Conservation (phyloP, 164 flowering plant species). For the Chloranthus sessilifolius region DNA sequence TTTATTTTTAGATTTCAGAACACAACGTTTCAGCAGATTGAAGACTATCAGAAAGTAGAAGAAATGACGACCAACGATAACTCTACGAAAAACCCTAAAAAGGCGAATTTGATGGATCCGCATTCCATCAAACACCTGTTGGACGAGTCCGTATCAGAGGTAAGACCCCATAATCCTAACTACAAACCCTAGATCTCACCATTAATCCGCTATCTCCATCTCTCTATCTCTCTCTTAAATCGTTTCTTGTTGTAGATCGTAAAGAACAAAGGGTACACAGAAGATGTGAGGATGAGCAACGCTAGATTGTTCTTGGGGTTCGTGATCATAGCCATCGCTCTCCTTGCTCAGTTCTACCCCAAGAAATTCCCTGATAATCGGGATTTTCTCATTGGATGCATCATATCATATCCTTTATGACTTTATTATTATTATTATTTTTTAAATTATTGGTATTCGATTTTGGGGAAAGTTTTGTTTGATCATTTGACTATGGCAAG, state of each 20-base stretch:
- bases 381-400: conserved; percentile 75
- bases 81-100: conserved; percentile 45
- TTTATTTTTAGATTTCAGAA: too few species aligned
- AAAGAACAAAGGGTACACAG: conserved; percentile 59
- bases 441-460: background rate
- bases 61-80: conserved; percentile 14
- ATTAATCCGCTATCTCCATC: conserved; percentile 9
- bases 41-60: too few species aligned
- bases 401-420: conserved; percentile 72
- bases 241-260: conserved; percentile 47
- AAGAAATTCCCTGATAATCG: conserved; percentile 90
- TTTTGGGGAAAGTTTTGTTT: conserved; percentile 16
- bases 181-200: conserved; percentile 6
- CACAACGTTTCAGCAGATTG: too few species aligned
- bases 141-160: conserved; percentile 88
- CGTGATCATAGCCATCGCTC: conserved; percentile 62
- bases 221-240: background rate
- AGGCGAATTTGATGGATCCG: conserved; percentile 80
- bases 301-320: conserved; percentile 56
- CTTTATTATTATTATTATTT: background rate
- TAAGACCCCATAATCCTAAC: too few species aligned
- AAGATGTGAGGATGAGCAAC: conserved; percentile 84
- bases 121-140: conserved; percentile 84
- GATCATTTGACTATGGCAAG: conserved; percentile 63
- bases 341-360: conserved; percentile 83